Evolutionary conservation across 148 eudicot species (phyloP).

Genomic region (Talinum fruticosum): DNA sequence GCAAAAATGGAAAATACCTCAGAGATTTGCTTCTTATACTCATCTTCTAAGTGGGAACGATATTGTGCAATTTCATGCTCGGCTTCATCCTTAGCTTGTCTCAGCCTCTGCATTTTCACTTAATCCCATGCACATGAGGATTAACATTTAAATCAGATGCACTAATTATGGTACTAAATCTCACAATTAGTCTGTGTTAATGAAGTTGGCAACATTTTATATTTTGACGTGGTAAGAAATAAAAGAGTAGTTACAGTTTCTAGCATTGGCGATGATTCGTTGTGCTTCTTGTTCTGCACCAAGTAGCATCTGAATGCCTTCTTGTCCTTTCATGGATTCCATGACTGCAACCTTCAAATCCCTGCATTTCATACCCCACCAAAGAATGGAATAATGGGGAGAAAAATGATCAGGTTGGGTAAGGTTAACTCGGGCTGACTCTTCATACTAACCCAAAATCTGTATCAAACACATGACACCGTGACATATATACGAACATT

Average conservation of each 20-base stretch:
- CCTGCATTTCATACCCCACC: neutral
- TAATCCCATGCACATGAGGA: neutral
- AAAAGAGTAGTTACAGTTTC: conserved; percentile 36
- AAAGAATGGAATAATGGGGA: neutral
- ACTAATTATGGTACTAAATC: neutral
- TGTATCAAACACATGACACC: too few relatives aligned
- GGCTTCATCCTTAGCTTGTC: conserved; percentile 65
- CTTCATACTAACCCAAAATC: too few relatives aligned
- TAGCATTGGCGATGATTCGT: conserved; percentile 48
- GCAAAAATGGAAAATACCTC: conserved; percentile 33
- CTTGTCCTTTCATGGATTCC: conserved; percentile 57
- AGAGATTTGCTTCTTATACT: conserved; percentile 39
- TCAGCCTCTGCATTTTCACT: conserved; percentile 48
- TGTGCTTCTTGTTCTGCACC: conserved; percentile 71
- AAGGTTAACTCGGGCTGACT: neutral
- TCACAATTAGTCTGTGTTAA: neutral
- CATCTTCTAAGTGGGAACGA: conserved; percentile 50
- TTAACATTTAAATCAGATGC: neutral
- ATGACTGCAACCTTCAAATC: conserved; percentile 19
- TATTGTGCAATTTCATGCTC: conserved; percentile 44
- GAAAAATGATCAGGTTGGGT: neutral
- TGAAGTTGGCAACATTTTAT: neutral
- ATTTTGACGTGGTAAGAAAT: neutral
- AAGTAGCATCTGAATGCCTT: conserved; percentile 61
- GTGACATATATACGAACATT: too few relatives aligned